phyloP scores from a whole-genome alignment of 2,329 filamentous ascomycete species.

The Paecilomyces formosus region DNA sequence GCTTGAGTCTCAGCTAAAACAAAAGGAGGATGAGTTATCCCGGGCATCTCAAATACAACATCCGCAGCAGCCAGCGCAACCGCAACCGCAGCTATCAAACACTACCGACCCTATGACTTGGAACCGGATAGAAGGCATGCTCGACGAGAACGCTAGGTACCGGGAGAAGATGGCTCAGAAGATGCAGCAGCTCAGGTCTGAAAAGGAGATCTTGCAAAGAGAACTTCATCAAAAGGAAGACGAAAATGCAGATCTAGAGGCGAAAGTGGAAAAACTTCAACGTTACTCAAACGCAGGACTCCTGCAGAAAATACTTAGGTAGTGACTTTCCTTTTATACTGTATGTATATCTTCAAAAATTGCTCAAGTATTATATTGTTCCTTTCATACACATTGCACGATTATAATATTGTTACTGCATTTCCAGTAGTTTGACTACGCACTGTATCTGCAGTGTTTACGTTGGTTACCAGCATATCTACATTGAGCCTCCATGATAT shows the following conservation, averaged over 20 bases:
- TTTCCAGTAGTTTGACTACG: too few relatives aligned
- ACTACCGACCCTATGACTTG: conserved; percentile 9
- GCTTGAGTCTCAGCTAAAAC: neutral
- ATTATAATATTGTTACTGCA: too few relatives aligned
- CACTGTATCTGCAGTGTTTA: too few relatives aligned
- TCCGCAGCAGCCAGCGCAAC: too few relatives aligned
- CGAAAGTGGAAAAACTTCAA: conserved; percentile 25
- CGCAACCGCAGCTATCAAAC: neutral
- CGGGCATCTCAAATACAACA: neutral
- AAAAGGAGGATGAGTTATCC: neutral
- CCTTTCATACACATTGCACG: neutral
- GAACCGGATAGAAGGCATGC: conserved; percentile 29
- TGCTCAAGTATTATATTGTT: neutral
- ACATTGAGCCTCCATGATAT: too few relatives aligned
- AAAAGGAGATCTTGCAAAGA: conserved; percentile 33
- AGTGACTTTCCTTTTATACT: neutral
- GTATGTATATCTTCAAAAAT: neutral
- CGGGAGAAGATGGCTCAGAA: conserved; percentile 29
- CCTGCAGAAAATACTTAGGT: neutral
- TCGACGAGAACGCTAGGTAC: conserved; percentile 32
- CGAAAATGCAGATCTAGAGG: conserved; percentile 29
- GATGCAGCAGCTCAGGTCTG: conserved; percentile 29
- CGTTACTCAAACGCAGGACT: conserved; percentile 10
- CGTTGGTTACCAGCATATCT: too few relatives aligned
- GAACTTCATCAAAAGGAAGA: conserved; percentile 33